Conservation (phyloP, 1,284 basidiomycete species). For the Laetiporus sulphureus region DNA sequence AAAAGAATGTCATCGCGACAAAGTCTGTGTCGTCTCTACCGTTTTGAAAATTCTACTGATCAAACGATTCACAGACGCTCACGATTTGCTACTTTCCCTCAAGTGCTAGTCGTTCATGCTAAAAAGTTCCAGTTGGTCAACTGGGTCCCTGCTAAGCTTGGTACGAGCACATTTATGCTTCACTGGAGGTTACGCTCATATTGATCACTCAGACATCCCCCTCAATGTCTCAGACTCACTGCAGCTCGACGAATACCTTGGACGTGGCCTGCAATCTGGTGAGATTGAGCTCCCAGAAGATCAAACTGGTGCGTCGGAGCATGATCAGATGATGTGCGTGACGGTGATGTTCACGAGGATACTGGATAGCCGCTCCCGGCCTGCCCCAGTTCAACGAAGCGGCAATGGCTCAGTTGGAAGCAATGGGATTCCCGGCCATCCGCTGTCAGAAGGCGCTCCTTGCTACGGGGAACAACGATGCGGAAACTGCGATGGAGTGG, state of each 20-base stretch:
- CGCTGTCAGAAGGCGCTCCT: constrained; percentile 86
- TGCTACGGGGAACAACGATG: constrained; percentile 77
- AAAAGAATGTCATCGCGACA: constrained; percentile 56
- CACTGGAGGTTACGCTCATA: neutral
- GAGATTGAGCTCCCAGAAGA: constrained; percentile 73
- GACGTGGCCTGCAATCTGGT: constrained; percentile 65
- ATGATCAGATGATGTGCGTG: neutral
- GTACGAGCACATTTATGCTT: constrained; percentile 31
- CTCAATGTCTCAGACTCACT: constrained; percentile 70
- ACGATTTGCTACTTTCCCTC: constrained; percentile 83
- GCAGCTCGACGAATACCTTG: constrained; percentile 65
- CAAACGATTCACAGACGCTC: constrained; percentile 42
- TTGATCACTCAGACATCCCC: constrained; percentile 65
- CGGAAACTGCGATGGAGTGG: constrained; percentile 93
- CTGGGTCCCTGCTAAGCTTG: constrained; percentile 95
- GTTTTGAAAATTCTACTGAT: neutral
- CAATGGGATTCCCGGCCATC: constrained; percentile 83
- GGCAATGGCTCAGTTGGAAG: constrained; percentile 71
- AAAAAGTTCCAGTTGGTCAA: constrained; percentile 95
- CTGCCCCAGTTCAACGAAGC: constrained; percentile 65
- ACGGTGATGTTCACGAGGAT: neutral
- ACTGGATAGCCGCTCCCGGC: constrained; percentile 21
- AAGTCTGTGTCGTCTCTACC: constrained; percentile 37
- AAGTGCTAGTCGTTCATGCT: constrained; percentile 85
- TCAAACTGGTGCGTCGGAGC: constrained; percentile 28